phyloP scores from a whole-genome alignment of 257 asterid genomes.

The Primulina tabacum region DNA sequence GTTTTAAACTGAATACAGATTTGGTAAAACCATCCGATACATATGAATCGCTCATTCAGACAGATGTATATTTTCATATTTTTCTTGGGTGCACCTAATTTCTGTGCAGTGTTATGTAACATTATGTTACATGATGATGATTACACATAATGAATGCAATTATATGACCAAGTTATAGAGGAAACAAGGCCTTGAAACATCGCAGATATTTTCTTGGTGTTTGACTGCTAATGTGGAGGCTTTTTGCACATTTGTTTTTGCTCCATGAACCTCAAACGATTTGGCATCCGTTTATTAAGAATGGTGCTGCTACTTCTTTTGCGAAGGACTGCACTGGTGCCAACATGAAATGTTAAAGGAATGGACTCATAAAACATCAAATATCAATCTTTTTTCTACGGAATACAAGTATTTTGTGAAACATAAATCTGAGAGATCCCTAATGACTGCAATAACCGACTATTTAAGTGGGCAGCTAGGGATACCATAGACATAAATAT shows the following conservation, averaged over 20 bases:
- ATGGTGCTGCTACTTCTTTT: background rate
- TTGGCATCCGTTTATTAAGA: too few species aligned
- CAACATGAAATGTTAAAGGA: too few species aligned
- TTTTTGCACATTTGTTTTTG: background rate
- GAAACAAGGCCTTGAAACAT: background rate
- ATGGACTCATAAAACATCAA: too few species aligned
- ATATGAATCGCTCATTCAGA: background rate
- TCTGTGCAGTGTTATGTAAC: background rate
- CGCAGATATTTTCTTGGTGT: background rate
- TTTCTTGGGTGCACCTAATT: background rate
- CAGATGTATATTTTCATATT: background rate
- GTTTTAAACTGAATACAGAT: background rate
- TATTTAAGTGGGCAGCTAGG: too few species aligned
- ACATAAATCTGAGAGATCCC: too few species aligned
- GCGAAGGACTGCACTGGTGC: too few species aligned
- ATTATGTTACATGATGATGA: constrained; percentile 6
- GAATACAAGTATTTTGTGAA: too few species aligned
- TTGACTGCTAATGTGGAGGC: background rate
- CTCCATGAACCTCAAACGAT: background rate
- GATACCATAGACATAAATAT: too few species aligned
- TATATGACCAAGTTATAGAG: background rate
- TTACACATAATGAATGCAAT: background rate
- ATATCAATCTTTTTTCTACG: too few species aligned
- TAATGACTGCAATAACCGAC: too few species aligned
- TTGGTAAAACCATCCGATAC: constrained; percentile 9